Evolutionary conservation across 805 yeast species (phyloP).

Genomic region (Candida pseudoglaebosa): DNA sequence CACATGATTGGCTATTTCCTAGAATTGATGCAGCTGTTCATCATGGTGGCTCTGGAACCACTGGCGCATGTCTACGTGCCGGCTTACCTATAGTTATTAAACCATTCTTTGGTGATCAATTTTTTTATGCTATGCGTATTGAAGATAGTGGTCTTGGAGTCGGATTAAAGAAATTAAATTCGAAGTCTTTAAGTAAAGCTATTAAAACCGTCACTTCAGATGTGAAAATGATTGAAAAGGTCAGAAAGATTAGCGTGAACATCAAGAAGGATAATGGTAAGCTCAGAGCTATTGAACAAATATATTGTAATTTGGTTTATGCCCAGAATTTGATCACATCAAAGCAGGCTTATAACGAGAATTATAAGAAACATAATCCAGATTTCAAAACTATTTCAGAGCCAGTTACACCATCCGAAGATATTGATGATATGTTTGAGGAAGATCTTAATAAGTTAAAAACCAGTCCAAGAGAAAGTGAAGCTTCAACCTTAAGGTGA

Average conservation of each 20-base stretch:
- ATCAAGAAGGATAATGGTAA: constrained; percentile 82
- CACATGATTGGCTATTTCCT: constrained; percentile 94
- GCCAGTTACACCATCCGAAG: constrained; percentile 22
- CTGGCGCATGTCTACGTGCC: constrained; percentile 83
- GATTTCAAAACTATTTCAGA: constrained; percentile 19
- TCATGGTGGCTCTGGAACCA: constrained; percentile 96
- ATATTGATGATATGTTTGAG: constrained; percentile 7
- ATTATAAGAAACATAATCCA: constrained; percentile 13
- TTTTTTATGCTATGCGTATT: constrained; percentile 81
- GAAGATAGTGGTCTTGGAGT: constrained; percentile 89
- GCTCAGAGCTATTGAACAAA: constrained; percentile 63
- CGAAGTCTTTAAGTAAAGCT: constrained; percentile 60
- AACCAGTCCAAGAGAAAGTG: background rate
- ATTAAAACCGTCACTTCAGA: constrained; percentile 65
- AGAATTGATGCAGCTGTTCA: constrained; percentile 91
- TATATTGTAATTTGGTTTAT: constrained; percentile 79
- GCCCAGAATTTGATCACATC: constrained; percentile 54
- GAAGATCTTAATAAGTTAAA: background rate
- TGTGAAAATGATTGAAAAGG: constrained; percentile 62
- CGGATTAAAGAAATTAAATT: constrained; percentile 62
- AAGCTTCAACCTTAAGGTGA: background rate
- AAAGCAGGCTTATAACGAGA: constrained; percentile 38
- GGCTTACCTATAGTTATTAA: constrained; percentile 89
- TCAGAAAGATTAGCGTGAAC: constrained; percentile 55
- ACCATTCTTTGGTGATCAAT: constrained; percentile 96